A percentile compares a stretch with the other conserved stretches of the same genome.
These are phyloP conservation scores for Geotrichum ghanense DNA, from an alignment of 805 yeast species.

Conservation along the genomic window DNA sequence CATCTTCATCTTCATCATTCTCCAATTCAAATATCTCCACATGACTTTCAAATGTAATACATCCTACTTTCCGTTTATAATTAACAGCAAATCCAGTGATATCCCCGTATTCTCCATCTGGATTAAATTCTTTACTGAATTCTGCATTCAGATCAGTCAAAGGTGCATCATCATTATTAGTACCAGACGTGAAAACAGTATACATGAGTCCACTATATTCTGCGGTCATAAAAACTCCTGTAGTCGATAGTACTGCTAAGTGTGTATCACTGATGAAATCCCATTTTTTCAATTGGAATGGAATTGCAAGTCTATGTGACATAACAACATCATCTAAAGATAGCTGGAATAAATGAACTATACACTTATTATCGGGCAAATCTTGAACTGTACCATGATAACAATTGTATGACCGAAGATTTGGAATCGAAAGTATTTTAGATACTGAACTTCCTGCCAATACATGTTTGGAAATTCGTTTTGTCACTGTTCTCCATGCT, in stretches of 20 bases:
- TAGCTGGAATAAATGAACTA: too few relatives aligned
- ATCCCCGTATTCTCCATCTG: background rate
- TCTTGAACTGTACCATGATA: background rate
- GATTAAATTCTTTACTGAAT: background rate
- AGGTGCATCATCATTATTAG: background rate
- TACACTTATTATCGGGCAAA: background rate
- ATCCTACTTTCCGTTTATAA: background rate
- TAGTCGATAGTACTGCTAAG: background rate
- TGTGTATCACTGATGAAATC: background rate
- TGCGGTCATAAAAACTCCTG: background rate
- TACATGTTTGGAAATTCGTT: background rate
- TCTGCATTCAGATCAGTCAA: background rate
- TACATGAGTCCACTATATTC: background rate
- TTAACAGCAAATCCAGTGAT: background rate
- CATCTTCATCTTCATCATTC: slow-evolving; percentile 4
- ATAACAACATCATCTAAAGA: background rate
- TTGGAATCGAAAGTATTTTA: background rate
- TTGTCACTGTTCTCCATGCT: background rate
- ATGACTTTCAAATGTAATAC: background rate
- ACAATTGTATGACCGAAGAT: background rate
- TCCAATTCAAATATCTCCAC: slow-evolving; percentile 1
- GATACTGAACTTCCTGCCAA: background rate
- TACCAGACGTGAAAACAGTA: background rate
- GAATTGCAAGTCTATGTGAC: background rate
- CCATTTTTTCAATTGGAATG: background rate